Evolutionary conservation across 2,329 filamentous ascomycete genomes (phyloP).

Genomic region (Geosmithia morbida): DNA sequence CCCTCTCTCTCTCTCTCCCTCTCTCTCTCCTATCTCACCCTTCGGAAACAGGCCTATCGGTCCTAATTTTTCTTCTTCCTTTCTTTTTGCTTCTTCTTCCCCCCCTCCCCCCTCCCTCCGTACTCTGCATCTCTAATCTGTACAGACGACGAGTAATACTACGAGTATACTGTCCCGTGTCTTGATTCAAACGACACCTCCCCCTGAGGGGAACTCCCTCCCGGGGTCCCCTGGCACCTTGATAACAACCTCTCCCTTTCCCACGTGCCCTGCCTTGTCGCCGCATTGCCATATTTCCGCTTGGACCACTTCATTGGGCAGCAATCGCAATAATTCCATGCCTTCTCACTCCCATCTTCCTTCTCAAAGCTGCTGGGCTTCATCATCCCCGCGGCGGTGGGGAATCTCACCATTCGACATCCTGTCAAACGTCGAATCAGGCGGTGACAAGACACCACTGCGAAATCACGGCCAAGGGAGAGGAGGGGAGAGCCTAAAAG

Average conservation of each 20-base stretch:
- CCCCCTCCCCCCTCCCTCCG: background rate
- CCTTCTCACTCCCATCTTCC: background rate
- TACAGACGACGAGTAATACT: too few relatives aligned
- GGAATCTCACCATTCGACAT: too few relatives aligned
- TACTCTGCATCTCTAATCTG: background rate
- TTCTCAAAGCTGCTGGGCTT: background rate
- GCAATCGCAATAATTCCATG: background rate
- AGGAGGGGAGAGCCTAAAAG: background rate
- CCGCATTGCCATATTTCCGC: background rate
- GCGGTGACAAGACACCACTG: background rate
- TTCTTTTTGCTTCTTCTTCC: background rate
- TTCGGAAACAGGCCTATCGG: background rate
- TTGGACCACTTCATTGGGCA: background rate
- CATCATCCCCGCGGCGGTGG: too few relatives aligned
- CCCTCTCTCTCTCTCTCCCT: background rate
- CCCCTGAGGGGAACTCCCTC: too few relatives aligned
- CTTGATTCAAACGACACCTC: too few relatives aligned
- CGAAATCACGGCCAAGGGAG: background rate
- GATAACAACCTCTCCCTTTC: too few relatives aligned
- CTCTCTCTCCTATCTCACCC: background rate
- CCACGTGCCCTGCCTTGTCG: too few relatives aligned
- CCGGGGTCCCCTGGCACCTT: too few relatives aligned
- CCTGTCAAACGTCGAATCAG: background rate
- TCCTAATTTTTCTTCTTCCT: background rate
- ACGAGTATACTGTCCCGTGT: too few relatives aligned